Evolutionary conservation across 2,329 filamentous ascomycete genomes (phyloP).

Genomic region (Scytalidium sp.): DNA sequence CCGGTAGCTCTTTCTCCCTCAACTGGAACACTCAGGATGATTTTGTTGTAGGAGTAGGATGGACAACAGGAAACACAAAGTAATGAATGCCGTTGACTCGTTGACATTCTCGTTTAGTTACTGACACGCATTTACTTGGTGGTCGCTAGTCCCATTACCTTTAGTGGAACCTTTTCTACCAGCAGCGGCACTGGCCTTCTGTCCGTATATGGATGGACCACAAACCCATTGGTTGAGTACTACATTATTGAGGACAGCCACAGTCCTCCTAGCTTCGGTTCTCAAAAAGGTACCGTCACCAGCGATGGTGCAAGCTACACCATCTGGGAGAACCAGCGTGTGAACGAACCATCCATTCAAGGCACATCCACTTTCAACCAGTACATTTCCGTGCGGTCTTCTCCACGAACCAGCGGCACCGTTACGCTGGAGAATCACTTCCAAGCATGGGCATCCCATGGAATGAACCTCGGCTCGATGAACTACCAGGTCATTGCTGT

Average conservation of each 20-base stretch:
- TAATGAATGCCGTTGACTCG: background rate
- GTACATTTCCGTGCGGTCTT: conserved; percentile 47
- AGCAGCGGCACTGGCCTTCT: conserved; percentile 34
- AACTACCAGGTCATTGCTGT: conserved; percentile 44
- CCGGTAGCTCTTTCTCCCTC: conserved; percentile 7
- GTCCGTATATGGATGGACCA: conserved; percentile 58
- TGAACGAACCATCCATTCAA: conserved; percentile 35
- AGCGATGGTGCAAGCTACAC: conserved; percentile 51
- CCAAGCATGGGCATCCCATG: conserved; percentile 40
- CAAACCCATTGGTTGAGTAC: conserved; percentile 51
- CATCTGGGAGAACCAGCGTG: conserved; percentile 32
- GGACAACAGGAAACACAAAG: conserved; percentile 10
- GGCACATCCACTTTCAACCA: conserved; percentile 48
- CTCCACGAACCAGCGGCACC: conserved; percentile 45
- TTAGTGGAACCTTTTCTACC: conserved; percentile 34
- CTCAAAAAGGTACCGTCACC: conserved; percentile 44
- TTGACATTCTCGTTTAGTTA: background rate
- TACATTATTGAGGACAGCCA: conserved; percentile 55
- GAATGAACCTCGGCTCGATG: background rate
- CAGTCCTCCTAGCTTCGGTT: conserved; percentile 43
- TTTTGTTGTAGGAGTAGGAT: conserved; percentile 16
- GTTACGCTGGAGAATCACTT: conserved; percentile 48
- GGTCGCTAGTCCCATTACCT: conserved; percentile 30
- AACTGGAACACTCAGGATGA: conserved; percentile 10
- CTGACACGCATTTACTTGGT: background rate